These are phyloP conservation scores for Furcasterigmium furcatum DNA, from an alignment of 2,329 filamentous ascomycete genomes.

Conservation along the genomic window DNA sequence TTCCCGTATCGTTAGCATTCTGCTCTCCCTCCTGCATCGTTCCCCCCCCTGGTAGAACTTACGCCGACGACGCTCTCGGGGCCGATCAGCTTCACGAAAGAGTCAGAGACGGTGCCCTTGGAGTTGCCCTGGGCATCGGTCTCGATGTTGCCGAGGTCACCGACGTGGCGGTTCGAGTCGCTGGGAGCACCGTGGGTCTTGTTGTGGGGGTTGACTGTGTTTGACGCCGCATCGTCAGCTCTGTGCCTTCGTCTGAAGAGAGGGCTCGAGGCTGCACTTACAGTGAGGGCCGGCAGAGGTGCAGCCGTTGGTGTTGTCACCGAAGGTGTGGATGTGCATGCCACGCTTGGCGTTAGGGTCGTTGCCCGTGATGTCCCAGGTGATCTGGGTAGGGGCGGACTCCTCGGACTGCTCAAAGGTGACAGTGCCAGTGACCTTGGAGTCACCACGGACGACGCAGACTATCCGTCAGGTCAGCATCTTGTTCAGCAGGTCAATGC, in stretches of 20 bases:
- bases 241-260: background rate
- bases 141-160: constrained; percentile 96
- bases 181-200: constrained; percentile 88
- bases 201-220: constrained; percentile 87
- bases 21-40: background rate
- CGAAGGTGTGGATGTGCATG: constrained; percentile 98
- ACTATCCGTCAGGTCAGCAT: constrained; percentile 52
- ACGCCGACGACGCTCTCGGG: constrained; percentile 92
- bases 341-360: constrained; percentile 95
- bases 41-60: constrained; percentile 29
- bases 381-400: constrained; percentile 76
- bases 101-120: constrained; percentile 76
- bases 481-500: background rate
- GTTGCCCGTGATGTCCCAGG: constrained; percentile 89
- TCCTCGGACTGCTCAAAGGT: constrained; percentile 91
- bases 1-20: constrained; percentile 28
- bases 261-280: constrained; percentile 42
- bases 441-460: constrained; percentile 96
- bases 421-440: constrained; percentile 89
- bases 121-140: constrained; percentile 91
- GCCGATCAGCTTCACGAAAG: constrained; percentile 90
- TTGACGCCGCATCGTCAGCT: background rate
- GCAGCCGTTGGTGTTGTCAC: constrained; percentile 99
- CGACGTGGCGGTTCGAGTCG: constrained; percentile 87
- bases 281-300: constrained; percentile 97